Evolutionary conservation across 176 grass and related monocot species (phyloP).

Genomic region (Metroxylon sagu): DNA sequence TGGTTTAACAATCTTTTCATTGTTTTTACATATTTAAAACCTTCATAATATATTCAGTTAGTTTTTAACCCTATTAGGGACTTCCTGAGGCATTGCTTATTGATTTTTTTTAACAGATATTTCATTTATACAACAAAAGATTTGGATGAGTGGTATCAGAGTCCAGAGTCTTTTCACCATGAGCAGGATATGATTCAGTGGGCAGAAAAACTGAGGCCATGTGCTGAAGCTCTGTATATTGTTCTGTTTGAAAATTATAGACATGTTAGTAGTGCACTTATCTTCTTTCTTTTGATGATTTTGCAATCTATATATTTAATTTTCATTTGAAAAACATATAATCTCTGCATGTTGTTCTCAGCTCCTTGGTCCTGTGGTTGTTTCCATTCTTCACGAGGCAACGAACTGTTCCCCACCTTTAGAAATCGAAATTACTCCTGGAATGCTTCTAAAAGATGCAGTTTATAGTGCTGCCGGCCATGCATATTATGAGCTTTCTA

Average conservation of each 20-base stretch:
- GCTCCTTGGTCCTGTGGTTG: slow-evolving; percentile 74
- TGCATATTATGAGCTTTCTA: slow-evolving; percentile 99
- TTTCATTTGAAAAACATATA: background rate
- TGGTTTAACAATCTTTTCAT: too few species aligned
- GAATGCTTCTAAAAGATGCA: slow-evolving; percentile 99
- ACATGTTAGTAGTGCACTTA: slow-evolving; percentile 37
- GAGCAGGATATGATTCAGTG: slow-evolving; percentile 96
- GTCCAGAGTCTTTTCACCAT: slow-evolving; percentile 86
- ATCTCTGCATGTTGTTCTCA: slow-evolving; percentile 32
- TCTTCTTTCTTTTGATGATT: slow-evolving; percentile 5
- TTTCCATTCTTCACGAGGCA: slow-evolving; percentile 85
- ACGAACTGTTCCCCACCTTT: slow-evolving; percentile 70
- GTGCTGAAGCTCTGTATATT: slow-evolving; percentile 95
- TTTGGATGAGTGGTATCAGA: slow-evolving; percentile 84
- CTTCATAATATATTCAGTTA: too few species aligned
- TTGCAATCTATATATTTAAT: slow-evolving; percentile 5
- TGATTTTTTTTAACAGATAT: slow-evolving; percentile 39
- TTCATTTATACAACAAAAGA: slow-evolving; percentile 96
- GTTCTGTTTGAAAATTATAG: slow-evolving; percentile 91
- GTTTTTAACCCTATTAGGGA: too few species aligned
- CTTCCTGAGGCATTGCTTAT: background rate
- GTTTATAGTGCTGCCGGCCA: slow-evolving; percentile 87
- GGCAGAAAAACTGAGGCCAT: slow-evolving; percentile 84
- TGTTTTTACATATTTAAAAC: too few species aligned
- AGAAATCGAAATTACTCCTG: slow-evolving; percentile 71